Evolutionary conservation across 2,329 filamentous ascomycete genomes (phyloP).

Genomic region (Cadophora malorum): DNA sequence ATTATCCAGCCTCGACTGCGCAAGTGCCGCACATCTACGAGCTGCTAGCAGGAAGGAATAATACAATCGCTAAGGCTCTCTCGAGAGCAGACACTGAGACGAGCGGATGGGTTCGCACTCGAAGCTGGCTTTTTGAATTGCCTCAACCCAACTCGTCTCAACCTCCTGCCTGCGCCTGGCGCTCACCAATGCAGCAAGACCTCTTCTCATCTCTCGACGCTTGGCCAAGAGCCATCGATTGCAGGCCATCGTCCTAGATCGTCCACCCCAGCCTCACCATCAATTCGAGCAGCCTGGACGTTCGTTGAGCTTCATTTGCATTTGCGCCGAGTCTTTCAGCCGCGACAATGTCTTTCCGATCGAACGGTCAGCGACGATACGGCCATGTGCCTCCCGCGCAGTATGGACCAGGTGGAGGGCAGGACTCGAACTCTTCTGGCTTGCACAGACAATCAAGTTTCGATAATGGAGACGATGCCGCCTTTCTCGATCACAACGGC

Average conservation of each 20-base stretch:
- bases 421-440: constrained; percentile 48
- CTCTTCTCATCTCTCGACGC: constrained; percentile 26
- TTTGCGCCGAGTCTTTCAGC: constrained; percentile 25
- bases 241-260: constrained; percentile 25
- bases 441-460: constrained; percentile 69
- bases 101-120: constrained; percentile 36
- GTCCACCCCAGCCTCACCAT: constrained; percentile 18
- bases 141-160: background rate
- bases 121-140: constrained; percentile 28
- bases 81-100: constrained; percentile 22
- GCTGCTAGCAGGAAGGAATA: background rate
- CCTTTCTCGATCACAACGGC: constrained; percentile 53
- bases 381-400: constrained; percentile 71
- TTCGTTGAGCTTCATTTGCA: constrained; percentile 15
- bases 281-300: constrained; percentile 16
- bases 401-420: constrained; percentile 55
- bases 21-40: background rate
- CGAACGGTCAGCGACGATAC: constrained; percentile 66
- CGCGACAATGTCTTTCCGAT: constrained; percentile 63
- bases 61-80: constrained; percentile 20
- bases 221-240: constrained; percentile 35
- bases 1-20: background rate
- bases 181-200: constrained; percentile 35
- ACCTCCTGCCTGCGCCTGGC: constrained; percentile 28
- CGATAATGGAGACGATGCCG: constrained; percentile 75